Evolutionary conservation across 345 rosid species (phyloP), one percentile per base, ranked within the genome.

Genomic region (Rubroshorea leprosula): DNA sequence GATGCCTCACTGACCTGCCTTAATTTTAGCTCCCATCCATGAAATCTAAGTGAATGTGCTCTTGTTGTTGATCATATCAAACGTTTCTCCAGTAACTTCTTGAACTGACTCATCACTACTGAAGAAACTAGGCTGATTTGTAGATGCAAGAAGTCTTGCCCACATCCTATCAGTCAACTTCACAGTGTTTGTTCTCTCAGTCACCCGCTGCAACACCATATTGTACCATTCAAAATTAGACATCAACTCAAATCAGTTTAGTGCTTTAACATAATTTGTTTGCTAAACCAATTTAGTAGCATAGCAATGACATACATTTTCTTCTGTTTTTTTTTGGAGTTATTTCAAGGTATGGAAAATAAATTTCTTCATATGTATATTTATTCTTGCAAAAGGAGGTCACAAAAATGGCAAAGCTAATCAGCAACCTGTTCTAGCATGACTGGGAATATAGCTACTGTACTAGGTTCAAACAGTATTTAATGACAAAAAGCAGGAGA

Each of bases 61-160:
- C 78, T 65, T 57, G 72, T 69, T 62, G 71, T 83, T 73, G 14
- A 79, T 71, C 49, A 50, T 65, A 29, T 72, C 83, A 56, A 66
- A 51, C 14, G 53, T 57, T 8, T 71, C 71, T 64, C 57, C 59
- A 62, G 71, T 69, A 5, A 60, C 69, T 51, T 71, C 80, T 57
- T 57, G 72, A 58, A 63, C 16, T 19, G 21, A 54, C n/a, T 62
- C 77, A 51, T 71, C 61, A 60, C 74, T 46, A 61, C 75, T 76
- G 74, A 84, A 64, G 76, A 89, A 92, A 74, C 82, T 88, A 16
- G 98, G 98, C 64, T 91, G 96, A 62, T 88, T 86, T 21, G 96
- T 91, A 17, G 98, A 89, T 38, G 98, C 89, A 58, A 92, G 93
- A 62, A 92, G 86, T 62, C 98, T 86, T 54, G 98, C 98, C 96